phyloP scores from a whole-genome alignment of 768 basidiomycete genomes.

The Nidularia sp. region DNA sequence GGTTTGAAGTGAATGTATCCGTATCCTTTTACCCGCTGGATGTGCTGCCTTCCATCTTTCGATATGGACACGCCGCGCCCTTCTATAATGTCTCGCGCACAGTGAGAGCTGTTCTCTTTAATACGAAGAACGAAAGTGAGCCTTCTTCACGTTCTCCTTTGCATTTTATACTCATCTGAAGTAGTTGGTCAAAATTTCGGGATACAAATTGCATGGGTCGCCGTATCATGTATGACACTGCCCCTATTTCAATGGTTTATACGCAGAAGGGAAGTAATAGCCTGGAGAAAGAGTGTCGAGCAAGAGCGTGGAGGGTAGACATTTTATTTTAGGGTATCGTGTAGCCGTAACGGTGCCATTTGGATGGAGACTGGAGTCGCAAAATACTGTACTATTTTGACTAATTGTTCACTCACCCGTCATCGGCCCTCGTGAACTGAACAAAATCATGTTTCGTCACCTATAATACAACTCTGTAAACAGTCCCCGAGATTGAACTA shows the following conservation, averaged over 20 bases:
- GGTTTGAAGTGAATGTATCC: slow-evolving; percentile 47
- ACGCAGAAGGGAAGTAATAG: not conserved
- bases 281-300: too few species aligned
- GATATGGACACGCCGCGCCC: slow-evolving; percentile 59
- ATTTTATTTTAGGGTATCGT: too few species aligned
- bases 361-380: too few species aligned
- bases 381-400: too few species aligned
- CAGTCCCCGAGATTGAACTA: too few species aligned
- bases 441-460: too few species aligned
- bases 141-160: slow-evolving; percentile 1
- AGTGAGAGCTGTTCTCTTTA: slow-evolving; percentile 52
- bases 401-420: too few species aligned
- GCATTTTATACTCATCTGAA: not conserved
- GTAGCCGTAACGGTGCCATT: too few species aligned
- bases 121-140: slow-evolving; percentile 52
- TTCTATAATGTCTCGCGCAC: slow-evolving; percentile 61
- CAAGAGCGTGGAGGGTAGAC: too few species aligned
- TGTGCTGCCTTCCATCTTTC: slow-evolving; percentile 46
- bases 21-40: slow-evolving; percentile 51
- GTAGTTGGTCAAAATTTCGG: slow-evolving; percentile 58
- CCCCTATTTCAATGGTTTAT: slow-evolving; percentile 30
- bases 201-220: slow-evolving; percentile 49
- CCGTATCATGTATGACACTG: slow-evolving; percentile 40
- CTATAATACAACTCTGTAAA: too few species aligned
- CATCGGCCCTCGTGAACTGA: too few species aligned